Evolutionary conservation across 2,329 filamentous ascomycete species (phyloP).

Genomic region (Rutstroemia sp.): DNA sequence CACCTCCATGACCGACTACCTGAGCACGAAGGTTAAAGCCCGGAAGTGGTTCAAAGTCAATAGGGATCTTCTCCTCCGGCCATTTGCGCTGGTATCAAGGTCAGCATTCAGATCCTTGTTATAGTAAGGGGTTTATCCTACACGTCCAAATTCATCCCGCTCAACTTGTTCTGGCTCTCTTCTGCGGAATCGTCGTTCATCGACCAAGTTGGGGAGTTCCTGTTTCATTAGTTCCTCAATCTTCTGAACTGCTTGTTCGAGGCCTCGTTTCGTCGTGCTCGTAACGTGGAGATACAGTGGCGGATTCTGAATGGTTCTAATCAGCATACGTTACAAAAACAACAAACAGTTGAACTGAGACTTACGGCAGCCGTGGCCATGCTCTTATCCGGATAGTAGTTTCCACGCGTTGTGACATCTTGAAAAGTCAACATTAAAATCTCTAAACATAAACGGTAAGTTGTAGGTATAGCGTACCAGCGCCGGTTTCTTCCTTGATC

Average conservation of each 20-base stretch:
- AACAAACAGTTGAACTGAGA: conserved; percentile 15
- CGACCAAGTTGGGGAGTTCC: conserved; percentile 89
- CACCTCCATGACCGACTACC: conserved; percentile 88
- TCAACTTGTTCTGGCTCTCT: conserved; percentile 75
- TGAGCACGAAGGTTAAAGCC: conserved; percentile 96
- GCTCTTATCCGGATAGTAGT: conserved; percentile 93
- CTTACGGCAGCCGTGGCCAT: conserved; percentile 91
- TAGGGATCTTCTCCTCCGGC: conserved; percentile 92
- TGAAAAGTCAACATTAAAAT: conserved; percentile 52
- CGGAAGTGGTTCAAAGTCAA: conserved; percentile 81
- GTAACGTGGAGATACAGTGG: conserved; percentile 94
- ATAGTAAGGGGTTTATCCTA: conserved; percentile 37
- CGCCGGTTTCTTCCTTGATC: conserved; percentile 99
- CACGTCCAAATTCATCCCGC: conserved; percentile 82
- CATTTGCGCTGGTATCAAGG: conserved; percentile 71
- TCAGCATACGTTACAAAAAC: not conserved
- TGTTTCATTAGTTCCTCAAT: conserved; percentile 96
- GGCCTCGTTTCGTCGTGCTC: conserved; percentile 82
- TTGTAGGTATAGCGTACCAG: conserved; percentile 75
- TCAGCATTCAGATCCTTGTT: conserved; percentile 13
- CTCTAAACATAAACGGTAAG: conserved; percentile 28
- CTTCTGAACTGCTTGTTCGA: conserved; percentile 78
- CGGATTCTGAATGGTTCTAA: conserved; percentile 59
- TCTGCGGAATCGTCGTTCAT: conserved; percentile 85
- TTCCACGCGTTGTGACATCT: conserved; percentile 98